phyloP scores from a whole-genome alignment of 495 filamentous ascomycete genomes.

The Hypoxylon fragiforme region DNA sequence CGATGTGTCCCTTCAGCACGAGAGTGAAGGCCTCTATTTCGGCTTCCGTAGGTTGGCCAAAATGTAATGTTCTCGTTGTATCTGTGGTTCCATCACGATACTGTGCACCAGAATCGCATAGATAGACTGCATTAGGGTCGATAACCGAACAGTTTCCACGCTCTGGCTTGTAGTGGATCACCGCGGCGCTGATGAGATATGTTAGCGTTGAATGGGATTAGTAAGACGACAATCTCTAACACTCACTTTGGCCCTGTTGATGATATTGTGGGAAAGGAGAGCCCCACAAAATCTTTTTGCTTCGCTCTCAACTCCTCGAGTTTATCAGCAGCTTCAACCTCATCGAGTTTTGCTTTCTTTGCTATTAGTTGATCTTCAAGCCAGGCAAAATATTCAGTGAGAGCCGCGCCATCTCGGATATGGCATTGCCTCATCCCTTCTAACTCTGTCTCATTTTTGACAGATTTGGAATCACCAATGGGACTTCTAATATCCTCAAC shows the following conservation, averaged over 20 bases:
- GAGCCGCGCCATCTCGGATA: conserved; percentile 88
- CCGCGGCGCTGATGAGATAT: conserved; percentile 61
- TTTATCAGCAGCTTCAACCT: conserved; percentile 89
- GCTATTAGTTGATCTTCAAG: conserved; percentile 82
- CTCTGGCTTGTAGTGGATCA: conserved; percentile 97
- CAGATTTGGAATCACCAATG: conserved; percentile 91
- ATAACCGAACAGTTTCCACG: conserved; percentile 78
- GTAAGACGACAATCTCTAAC: not conserved
- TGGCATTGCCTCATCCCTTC: conserved; percentile 95
- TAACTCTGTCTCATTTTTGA: conserved; percentile 92
- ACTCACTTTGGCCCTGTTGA: conserved; percentile 83
- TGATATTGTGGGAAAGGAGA: conserved; percentile 96
- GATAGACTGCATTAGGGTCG: conserved; percentile 85
- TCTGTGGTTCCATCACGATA: conserved; percentile 97
- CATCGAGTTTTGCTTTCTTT: conserved; percentile 76
- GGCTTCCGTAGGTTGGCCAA: conserved; percentile 79
- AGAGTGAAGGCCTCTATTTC: conserved; percentile 93
- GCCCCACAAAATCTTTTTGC: conserved; percentile 81
- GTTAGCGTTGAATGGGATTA: conserved; percentile 14
- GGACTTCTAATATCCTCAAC: conserved; percentile 88
- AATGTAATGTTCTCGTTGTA: conserved; percentile 91
- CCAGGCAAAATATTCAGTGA: conserved; percentile 96
- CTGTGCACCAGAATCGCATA: conserved; percentile 96
- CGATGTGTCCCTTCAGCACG: conserved; percentile 95
- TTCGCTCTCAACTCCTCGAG: conserved; percentile 80